phyloP scores from a whole-genome alignment of 495 filamentous ascomycete genomes.

The Tuber umbilicatum region DNA sequence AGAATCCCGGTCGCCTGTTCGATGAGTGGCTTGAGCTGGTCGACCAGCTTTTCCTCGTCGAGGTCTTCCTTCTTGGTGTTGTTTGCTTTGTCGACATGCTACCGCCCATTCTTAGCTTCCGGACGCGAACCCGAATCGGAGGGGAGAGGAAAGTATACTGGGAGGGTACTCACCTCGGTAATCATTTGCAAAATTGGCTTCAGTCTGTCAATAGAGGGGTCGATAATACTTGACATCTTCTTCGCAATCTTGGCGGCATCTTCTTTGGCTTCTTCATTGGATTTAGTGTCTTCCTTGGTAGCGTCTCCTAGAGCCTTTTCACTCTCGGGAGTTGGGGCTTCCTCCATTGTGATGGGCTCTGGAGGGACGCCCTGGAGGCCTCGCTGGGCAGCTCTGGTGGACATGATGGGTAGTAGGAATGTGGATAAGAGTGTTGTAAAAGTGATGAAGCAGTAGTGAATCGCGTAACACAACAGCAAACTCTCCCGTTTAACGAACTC shows the following conservation, averaged over 20 bases:
- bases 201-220: conserved; percentile 73
- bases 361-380: background rate
- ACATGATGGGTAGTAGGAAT: background rate
- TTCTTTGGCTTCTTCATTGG: conserved; percentile 3
- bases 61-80: conserved; percentile 80
- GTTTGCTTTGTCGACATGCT: conserved; percentile 75
- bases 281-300: conserved; percentile 6
- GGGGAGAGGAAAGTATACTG: conserved; percentile 3
- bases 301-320: background rate
- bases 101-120: conserved; percentile 33
- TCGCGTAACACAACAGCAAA: background rate
- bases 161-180: conserved; percentile 56
- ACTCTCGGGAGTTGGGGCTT: background rate
- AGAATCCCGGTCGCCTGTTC: conserved; percentile 78
- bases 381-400: background rate
- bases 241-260: conserved; percentile 58
- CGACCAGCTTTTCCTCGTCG: conserved; percentile 82
- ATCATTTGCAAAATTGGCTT: conserved; percentile 84
- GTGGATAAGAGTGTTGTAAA: background rate
- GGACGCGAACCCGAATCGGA: background rate
- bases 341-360: background rate
- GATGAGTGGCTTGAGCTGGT: conserved; percentile 75
- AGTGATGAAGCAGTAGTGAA: background rate
- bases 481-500: background rate
- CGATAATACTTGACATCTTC: conserved; percentile 67